Base-by-base conservation (phyloP, 768 basidiomycete species). In the Kwoniella sp. region DNA sequence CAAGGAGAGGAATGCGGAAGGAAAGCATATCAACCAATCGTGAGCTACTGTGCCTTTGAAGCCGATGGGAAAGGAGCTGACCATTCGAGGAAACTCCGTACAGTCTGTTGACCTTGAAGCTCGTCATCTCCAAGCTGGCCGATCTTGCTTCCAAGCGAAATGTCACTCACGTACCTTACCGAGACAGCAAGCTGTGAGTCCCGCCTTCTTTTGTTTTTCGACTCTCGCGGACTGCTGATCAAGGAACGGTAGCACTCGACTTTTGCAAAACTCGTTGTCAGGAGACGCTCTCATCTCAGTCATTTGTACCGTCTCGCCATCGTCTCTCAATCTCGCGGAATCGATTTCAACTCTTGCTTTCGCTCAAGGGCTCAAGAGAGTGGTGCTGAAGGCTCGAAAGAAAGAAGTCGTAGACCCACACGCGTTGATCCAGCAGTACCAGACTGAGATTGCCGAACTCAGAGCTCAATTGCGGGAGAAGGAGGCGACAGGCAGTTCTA, bases 211-310 rank as follows among this genome's bases (percentile, higher is more conserved):
- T 52, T 9, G 20, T 2, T 8, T 52, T 22, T 30, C 51, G 23
- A 2, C 25, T 50, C 20, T 50, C 8, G 5, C 17, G 45, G 1
- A 20, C 25, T 56, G 28, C 65, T 69, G 55, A 61, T 29, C 50
- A 20, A 17, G 12, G 4, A 7, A 7, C 25, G 11, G 15, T 47
- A 79, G 77, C 2, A 96, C 93, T 17, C 88, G 93, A 25, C 87
- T 98, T 80, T 86, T 98, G 5, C 94, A 97, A 79, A 93, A 95
- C 0, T 97, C 93, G 0, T 84, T 99, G 0, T 90, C 93, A 0
- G 95, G 95, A 0, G 92, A 98, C 78, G 94, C 95, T 23, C 88
- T 93, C 8, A 94, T 99, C 58, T 93, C 91, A 47, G 94, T 99
- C 17, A 89, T 98, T 58, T 96, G 94, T 79, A 98, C 95, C 0